Evolutionary conservation across 192 early-diverging fungal species (phyloP), one percentile per base, ranked within the genome.

Genomic region (Entomortierella lignicola): DNA sequence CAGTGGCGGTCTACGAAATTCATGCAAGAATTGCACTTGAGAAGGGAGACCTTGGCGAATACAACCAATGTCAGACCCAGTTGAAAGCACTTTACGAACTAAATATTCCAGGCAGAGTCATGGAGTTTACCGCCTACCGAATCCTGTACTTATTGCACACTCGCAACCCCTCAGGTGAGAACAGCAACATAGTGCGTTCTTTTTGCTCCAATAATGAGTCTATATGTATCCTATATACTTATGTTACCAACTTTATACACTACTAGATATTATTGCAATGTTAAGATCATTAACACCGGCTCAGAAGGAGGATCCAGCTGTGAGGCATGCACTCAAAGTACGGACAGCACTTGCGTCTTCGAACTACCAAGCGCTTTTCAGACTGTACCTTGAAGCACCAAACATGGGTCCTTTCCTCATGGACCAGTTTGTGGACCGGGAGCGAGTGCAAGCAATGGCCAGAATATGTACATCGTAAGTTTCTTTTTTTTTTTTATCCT

Each of bases 11-110:
- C 2, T 99, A 99, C 81, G 97, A 99, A 81, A 88, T 86, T 20
- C 95, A 99, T 84, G 97, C 95, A 20, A 83, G 98, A 48, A 98
- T 99, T 66, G 98, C 98, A 15, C 74, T 99, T 51, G 98, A 98
- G 82, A 96, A 93, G 90, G 86, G 93, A 50, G 98, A 99, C 72
- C 85, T 99, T 26, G 97, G 97, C 71, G 98, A 99, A 86, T 99
- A 92, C 84, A 99, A 99, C 68, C 97, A 98, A 72, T 98, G 97
- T 77, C 95, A 97, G 81, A 95, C 94, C 7, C 96, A 98, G 79
- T 83, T 99, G 42, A 95, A 94, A 72, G 88, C 93, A 44, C 84
- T 99, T 26, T 98, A 98, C 75, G 74, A 84, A 51, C 80, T 88
- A 53, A 87, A 89, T 32, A 77, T 94, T 25, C 72, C 85, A 25